Base-by-base conservation (phyloP, 805 yeast species). In the Suhomyces canberraensis region DNA sequence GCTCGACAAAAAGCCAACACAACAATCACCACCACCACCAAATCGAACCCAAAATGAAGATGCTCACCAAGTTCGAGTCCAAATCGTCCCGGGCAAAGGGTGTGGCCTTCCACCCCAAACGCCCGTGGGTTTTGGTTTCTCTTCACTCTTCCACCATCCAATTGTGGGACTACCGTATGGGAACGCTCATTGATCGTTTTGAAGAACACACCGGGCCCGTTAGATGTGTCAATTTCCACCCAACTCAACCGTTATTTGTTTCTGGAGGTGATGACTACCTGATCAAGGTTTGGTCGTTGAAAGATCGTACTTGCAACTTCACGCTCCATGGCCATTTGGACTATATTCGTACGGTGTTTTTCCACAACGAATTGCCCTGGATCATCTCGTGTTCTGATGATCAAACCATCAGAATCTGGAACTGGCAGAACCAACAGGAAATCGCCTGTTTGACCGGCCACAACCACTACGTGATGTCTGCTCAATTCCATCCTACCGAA, bases 121-220 rank as follows among this genome's bases (percentile, higher is more conserved):
- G 93, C 61, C 97, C 98, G 41, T 93, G 96, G 97, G 87, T 89
- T 42, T 73, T 93, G 51, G 98, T 90, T 22, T 89, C 98, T 6
- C 74, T 95, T 43, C 93, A 91, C 62, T 86, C 96, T 18, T 88
- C 96, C n/a, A 89, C 96, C n/a, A 91, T 93, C 60, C 98, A 95
- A 64, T 74, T 93, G 46, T 93, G 99, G 99, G 99, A 93, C 65
- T 93, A 95, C 66, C 81, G 99, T 56, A 93, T 93, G 99, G 99
- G 99, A 29, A 89, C 97, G 3, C 69, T 93, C 58, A 81, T 93
- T 58, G 98, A 90, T 62, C 78, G 97, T 40, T 93, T 89, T 56
- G 98, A 93, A 64, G 98, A 91, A 53, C 99, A 93, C 60, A 96
- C 86, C 54, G 99, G 99, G 18, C 98, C 98, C 3, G 98, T 93